Percentiles rank a stretch among this genome's conserved stretches.
Conservation (phyloP, 768 basidiomycete genomes). For the Amanita rubescens region DNA sequence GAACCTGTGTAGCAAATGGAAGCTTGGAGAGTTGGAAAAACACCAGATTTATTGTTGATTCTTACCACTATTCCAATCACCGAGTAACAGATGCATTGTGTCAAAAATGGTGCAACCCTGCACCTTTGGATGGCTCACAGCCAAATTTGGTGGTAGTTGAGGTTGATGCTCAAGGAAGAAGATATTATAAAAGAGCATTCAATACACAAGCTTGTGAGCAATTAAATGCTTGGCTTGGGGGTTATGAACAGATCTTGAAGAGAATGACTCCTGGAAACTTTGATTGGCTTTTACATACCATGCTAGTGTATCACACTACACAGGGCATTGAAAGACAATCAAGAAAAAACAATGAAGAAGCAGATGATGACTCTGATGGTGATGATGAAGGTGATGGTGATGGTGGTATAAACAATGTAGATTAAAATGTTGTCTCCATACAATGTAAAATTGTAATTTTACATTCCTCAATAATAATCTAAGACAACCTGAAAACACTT, state of each 20-base stretch:
- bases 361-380: too few relatives aligned
- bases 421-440: too few relatives aligned
- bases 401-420: too few relatives aligned
- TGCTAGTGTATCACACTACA: neutral
- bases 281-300: neutral
- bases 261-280: neutral
- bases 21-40: slow-evolving; percentile 9
- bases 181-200: slow-evolving; percentile 10
- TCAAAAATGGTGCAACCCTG: neutral
- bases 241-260: slow-evolving; percentile 23
- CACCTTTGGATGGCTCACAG: slow-evolving; percentile 9
- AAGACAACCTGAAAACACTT: too few relatives aligned
- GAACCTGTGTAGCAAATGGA: neutral
- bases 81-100: slow-evolving; percentile 10
- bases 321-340: too few relatives aligned
- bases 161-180: neutral
- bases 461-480: too few relatives aligned
- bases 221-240: slow-evolving; percentile 25
- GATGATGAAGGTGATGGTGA: too few relatives aligned
- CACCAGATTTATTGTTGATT: slow-evolving; percentile 16
- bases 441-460: too few relatives aligned
- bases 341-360: too few relatives aligned
- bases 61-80: slow-evolving; percentile 16
- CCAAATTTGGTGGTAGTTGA: slow-evolving; percentile 10
- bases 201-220: slow-evolving; percentile 23